Conservation (phyloP, 768 basidiomycete species). For the Tulasnella sp. region DNA sequence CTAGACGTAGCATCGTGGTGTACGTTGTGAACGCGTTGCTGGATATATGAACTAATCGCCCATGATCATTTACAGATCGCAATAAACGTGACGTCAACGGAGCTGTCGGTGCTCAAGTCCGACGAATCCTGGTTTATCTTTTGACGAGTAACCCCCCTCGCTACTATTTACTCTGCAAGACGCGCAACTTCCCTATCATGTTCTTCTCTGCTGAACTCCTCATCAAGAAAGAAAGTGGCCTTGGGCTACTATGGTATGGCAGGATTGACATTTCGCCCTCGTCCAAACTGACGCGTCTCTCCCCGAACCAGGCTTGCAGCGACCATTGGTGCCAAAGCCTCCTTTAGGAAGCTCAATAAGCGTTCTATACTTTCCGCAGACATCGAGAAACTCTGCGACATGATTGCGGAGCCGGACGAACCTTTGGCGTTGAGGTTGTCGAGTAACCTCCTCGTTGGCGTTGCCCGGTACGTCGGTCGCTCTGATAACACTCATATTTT, state of each 20-base stretch:
- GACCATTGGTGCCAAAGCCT: constrained; percentile 77
- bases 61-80: no score
- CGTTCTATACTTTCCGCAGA: constrained; percentile 77
- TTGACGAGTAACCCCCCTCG: no score
- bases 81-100: no score
- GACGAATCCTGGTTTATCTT: no score
- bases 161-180: no score
- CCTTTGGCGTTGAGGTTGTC: constrained; percentile 78
- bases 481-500: neutral
- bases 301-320: constrained; percentile 61
- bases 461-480: constrained; percentile 56
- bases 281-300: neutral
- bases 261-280: neutral
- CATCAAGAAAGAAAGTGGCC: constrained; percentile 71
- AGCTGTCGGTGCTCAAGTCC: no score
- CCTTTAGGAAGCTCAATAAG: constrained; percentile 70
- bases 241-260: constrained; percentile 69
- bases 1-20: no score
- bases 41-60: no score
- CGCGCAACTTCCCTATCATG: no score
- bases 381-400: constrained; percentile 63
- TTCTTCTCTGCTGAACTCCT: constrained; percentile 80
- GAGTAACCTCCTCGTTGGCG: constrained; percentile 81
- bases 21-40: no score
- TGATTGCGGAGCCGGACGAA: constrained; percentile 72